A percentile compares a stretch with the other conserved stretches of the same genome.
phyloP scores from a whole-genome alignment of 2,329 filamentous ascomycete species.

The Phialophora verrucosa region DNA sequence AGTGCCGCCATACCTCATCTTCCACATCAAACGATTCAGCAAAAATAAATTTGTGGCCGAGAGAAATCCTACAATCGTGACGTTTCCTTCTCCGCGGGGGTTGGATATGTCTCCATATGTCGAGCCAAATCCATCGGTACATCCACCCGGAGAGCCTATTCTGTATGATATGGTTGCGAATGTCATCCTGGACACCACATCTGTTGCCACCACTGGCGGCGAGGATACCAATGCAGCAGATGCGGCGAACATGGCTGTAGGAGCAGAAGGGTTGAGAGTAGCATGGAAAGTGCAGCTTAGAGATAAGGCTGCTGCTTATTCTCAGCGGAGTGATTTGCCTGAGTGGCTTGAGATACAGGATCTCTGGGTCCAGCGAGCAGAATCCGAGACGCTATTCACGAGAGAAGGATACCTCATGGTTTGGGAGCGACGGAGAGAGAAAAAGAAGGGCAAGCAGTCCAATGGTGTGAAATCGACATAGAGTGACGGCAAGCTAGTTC shows the following conservation, averaged over 20 bases:
- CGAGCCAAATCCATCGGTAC: conserved; percentile 77
- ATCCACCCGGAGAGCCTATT: conserved; percentile 78
- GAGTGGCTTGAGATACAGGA: conserved; percentile 96
- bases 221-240: conserved; percentile 50
- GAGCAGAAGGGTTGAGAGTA: conserved; percentile 88
- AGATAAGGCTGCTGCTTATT: conserved; percentile 63
- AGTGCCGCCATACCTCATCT: conserved; percentile 84
- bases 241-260: conserved; percentile 64
- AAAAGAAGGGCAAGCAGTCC: conserved; percentile 49
- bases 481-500: not conserved
- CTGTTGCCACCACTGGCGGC: conserved; percentile 64
- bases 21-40: conserved; percentile 97
- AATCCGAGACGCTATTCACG: conserved; percentile 86
- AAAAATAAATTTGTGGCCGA: conserved; percentile 96
- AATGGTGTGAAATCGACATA: conserved; percentile 20
- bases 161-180: conserved; percentile 97
- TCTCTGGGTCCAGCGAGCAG: conserved; percentile 86
- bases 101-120: conserved; percentile 91
- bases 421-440: conserved; percentile 80
- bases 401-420: conserved; percentile 96
- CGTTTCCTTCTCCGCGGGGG: conserved; percentile 81
- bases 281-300: conserved; percentile 93
- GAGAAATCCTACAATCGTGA: conserved; percentile 97
- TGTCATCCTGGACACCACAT: conserved; percentile 64
- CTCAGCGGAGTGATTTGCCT: conserved; percentile 56